Percentiles rank a stretch among this genome's conserved stretches.
Evolutionary conservation across 179 eudicot species (phyloP).

Genomic region (Actinidia arguta): DNA sequence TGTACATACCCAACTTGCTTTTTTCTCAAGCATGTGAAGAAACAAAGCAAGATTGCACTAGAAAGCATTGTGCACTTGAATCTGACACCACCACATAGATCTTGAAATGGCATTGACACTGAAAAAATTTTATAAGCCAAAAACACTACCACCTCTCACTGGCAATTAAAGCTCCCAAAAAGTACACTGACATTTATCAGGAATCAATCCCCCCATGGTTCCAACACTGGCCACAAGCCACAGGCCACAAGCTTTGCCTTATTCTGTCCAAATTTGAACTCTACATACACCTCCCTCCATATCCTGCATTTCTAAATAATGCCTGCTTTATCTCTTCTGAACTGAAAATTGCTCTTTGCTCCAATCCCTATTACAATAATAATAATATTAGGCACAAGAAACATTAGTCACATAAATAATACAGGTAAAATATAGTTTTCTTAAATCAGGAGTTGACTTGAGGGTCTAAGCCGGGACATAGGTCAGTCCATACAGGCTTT

Average conservation of each 20-base stretch:
- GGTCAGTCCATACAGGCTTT: no score
- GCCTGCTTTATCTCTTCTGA: conserved; percentile 85
- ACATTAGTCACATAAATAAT: no score
- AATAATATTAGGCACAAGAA: not conserved
- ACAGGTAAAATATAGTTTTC: no score
- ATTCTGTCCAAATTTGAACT: conserved; percentile 3
- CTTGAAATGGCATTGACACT: conserved; percentile 16
- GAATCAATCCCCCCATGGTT: conserved; percentile 7
- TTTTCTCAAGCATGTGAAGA: not conserved
- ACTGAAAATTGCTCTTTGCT: conserved; percentile 49
- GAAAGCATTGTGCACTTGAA: conserved; percentile 14
- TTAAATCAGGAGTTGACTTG: no score
- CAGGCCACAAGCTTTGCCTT: not conserved
- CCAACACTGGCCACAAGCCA: no score
- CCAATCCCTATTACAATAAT: conserved; percentile 48
- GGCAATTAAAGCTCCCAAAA: conserved; percentile 6
- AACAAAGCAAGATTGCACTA: conserved; percentile 9
- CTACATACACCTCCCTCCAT: conserved; percentile 77
- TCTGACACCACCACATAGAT: conserved; percentile 3
- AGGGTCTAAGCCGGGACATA: no score
- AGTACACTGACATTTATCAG: not conserved
- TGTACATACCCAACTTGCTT: not conserved
- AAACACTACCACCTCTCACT: conserved; percentile 19
- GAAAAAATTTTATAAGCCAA: conserved; percentile 9
- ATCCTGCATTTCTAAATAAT: conserved; percentile 80